Evolutionary conservation across 2,329 filamentous ascomycete genomes (phyloP).

Genomic region (Xylariaceae sp.): DNA sequence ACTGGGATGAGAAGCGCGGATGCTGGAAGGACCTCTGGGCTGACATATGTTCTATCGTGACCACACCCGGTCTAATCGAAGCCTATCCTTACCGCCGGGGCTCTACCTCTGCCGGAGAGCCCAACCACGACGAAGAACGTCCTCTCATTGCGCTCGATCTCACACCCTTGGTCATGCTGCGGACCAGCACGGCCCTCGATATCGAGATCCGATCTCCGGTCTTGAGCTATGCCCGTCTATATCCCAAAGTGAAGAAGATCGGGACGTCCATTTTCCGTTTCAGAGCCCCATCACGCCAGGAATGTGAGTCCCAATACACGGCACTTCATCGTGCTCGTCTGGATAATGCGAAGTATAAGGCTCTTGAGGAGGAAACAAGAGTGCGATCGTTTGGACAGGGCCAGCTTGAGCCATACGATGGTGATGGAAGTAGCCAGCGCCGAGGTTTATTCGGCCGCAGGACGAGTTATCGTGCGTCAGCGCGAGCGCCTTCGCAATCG

Average conservation of each 20-base stretch:
- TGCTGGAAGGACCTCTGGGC: conserved; percentile 54
- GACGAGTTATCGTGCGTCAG: conserved; percentile 60
- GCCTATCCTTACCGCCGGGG: conserved; percentile 43
- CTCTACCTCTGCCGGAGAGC: conserved; percentile 31
- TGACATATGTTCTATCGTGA: conserved; percentile 49
- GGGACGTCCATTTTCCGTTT: conserved; percentile 80
- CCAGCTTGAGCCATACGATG: conserved; percentile 45
- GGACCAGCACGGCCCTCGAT: conserved; percentile 86
- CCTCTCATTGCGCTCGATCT: conserved; percentile 71
- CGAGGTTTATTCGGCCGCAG: conserved; percentile 58
- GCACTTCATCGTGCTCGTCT: conserved; percentile 85
- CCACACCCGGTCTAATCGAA: conserved; percentile 56
- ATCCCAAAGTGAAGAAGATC: conserved; percentile 62
- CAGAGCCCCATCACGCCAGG: conserved; percentile 68
- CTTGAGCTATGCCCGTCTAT: conserved; percentile 47
- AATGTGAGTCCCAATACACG: conserved; percentile 77
- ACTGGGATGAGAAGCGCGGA: conserved; percentile 57
- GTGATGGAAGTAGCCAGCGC: conserved; percentile 41
- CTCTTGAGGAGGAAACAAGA: conserved; percentile 59
- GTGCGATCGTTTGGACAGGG: conserved; percentile 66
- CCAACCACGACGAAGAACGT: conserved; percentile 33
- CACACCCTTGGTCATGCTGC: conserved; percentile 83
- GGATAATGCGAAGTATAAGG: conserved; percentile 84
- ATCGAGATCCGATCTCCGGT: conserved; percentile 89
- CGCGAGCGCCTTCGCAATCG: conserved; percentile 59